These are phyloP conservation scores for Phaffomyces opuntiae DNA, from an alignment of 805 yeast genomes.

Conservation along the genomic window DNA sequence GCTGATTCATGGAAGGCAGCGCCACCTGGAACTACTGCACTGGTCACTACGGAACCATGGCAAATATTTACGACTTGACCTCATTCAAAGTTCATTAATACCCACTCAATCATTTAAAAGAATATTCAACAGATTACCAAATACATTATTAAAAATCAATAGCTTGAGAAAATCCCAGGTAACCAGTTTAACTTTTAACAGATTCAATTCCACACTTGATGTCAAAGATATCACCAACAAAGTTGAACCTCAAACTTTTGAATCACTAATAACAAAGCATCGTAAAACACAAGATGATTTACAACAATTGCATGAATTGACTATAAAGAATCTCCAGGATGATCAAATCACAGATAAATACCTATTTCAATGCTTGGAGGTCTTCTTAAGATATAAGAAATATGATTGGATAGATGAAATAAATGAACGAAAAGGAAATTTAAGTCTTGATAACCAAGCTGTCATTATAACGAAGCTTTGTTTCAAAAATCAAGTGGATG, in stretches of 20 bases:
- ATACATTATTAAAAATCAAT: too few species aligned
- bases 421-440: background rate
- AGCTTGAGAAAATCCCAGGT: too few species aligned
- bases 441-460: background rate
- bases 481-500: too few species aligned
- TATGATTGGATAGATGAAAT: slow-evolving; percentile 6
- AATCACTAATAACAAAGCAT: background rate
- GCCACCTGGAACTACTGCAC: slow-evolving; percentile 5
- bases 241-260: too few species aligned
- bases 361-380: slow-evolving; percentile 1
- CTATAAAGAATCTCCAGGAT: background rate
- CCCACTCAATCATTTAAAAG: background rate
- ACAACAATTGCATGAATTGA: background rate
- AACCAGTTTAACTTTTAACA: background rate
- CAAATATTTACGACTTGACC: background rate
- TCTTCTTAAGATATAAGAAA: slow-evolving; percentile 9
- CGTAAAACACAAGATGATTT: slow-evolving; percentile 1
- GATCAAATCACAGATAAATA: background rate
- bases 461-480: background rate
- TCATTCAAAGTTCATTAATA: slow-evolving; percentile 1
- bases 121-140: background rate
- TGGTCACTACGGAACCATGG: slow-evolving; percentile 6
- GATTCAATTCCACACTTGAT: slow-evolving; percentile 1
- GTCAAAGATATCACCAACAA: too few species aligned
- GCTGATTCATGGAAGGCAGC: slow-evolving; percentile 4